phyloP scores from a whole-genome alignment of 148 eudicot genomes.

The Heliosperma pusillum region DNA sequence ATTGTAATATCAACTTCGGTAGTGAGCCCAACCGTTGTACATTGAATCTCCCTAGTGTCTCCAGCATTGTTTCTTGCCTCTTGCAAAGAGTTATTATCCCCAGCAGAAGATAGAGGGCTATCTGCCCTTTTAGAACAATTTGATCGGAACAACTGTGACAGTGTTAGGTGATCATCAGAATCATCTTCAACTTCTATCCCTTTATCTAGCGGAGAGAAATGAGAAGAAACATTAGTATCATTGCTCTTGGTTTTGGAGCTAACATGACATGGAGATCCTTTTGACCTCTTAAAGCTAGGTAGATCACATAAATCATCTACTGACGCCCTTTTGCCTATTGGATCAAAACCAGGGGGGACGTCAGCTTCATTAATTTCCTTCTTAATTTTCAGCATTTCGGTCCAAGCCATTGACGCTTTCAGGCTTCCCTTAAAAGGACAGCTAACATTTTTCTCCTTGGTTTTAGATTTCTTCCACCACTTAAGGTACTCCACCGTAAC shows the following conservation, averaged over 20 bases:
- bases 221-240: neutral
- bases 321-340: conserved; percentile 9
- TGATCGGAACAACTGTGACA: neutral
- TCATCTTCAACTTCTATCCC: conserved; percentile 1
- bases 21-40: neutral
- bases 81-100: conserved; percentile 7
- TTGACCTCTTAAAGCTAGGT: conserved; percentile 13
- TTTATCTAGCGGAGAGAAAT: neutral
- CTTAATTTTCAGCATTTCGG: conserved; percentile 15
- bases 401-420: neutral
- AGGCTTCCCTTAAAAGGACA: neutral
- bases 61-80: neutral
- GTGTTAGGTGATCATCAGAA: conserved; percentile 20
- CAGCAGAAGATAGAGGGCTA: neutral
- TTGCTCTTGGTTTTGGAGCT: neutral
- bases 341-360: conserved; percentile 35
- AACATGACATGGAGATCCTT: neutral
- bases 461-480: conserved; percentile 34
- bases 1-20: conserved; percentile 8
- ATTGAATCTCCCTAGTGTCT: neutral
- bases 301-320: neutral
- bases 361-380: conserved; percentile 19
- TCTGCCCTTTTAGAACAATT: neutral
- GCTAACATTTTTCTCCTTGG: neutral
- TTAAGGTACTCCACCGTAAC: conserved; percentile 33